Percentiles rank a stretch among this genome's conserved stretches.
Evolutionary conservation across 805 yeast species (phyloP).

Genomic region (Candida maris): DNA sequence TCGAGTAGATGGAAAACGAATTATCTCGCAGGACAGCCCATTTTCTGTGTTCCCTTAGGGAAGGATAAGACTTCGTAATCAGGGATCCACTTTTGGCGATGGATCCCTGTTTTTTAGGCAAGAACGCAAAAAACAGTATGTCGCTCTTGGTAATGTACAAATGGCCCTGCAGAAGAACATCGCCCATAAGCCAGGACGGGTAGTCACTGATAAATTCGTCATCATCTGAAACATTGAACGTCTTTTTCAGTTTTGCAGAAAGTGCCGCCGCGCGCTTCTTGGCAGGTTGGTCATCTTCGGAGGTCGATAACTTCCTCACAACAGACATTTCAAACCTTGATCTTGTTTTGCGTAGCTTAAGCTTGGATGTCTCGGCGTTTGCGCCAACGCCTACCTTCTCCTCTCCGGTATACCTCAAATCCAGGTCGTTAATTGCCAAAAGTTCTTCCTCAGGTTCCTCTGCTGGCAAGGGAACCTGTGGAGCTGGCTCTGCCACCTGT

Average conservation of each 20-base stretch:
- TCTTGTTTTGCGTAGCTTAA: constrained; percentile 11
- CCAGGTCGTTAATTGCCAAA: not conserved
- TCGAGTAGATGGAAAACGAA: constrained; percentile 62
- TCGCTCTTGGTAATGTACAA: constrained; percentile 63
- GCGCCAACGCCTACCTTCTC: constrained; percentile 13
- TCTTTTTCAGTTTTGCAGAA: constrained; percentile 32
- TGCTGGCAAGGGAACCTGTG: not conserved
- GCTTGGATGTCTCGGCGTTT: constrained; percentile 1
- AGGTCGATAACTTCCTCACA: constrained; percentile 26
- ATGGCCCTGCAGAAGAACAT: constrained; percentile 84
- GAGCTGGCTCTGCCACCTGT: not conserved
- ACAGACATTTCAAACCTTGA: constrained; percentile 34
- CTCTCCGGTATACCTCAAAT: not conserved
- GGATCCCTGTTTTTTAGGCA: constrained; percentile 54
- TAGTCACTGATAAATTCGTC: constrained; percentile 60
- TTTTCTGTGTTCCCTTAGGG: constrained; percentile 45
- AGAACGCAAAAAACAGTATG: constrained; percentile 70
- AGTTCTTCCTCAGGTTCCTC: not conserved
- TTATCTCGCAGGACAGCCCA: constrained; percentile 80
- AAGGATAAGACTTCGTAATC: constrained; percentile 37
- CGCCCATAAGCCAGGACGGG: constrained; percentile 77
- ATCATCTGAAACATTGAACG: constrained; percentile 46
- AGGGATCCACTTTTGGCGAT: constrained; percentile 49
- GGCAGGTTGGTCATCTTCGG: constrained; percentile 10
- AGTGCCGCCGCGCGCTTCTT: constrained; percentile 35